Evolutionary conservation across 2,329 filamentous ascomycete genomes (phyloP).

Genomic region (Eutypa lata): DNA sequence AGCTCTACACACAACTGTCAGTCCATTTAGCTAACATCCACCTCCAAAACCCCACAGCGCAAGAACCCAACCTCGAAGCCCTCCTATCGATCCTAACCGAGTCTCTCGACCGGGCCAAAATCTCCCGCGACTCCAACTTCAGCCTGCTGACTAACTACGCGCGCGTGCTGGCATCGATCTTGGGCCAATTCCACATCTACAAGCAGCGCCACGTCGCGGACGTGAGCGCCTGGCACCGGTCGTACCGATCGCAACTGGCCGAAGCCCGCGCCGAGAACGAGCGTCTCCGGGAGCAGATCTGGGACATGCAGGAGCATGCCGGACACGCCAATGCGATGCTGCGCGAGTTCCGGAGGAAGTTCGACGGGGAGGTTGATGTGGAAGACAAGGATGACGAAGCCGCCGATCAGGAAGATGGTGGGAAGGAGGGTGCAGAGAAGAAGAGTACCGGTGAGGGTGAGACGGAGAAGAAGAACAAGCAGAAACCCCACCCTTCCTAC

Average conservation of each 20-base stretch:
- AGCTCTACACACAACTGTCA: too few species aligned
- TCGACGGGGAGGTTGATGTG: conserved; percentile 18
- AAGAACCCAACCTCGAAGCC: conserved; percentile 58
- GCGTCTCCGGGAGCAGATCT: conserved; percentile 61
- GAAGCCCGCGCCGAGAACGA: conserved; percentile 64
- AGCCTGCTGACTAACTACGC: conserved; percentile 57
- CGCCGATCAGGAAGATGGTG: too few species aligned
- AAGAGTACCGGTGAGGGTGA: background rate
- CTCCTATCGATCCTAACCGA: conserved; percentile 60
- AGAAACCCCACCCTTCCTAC: background rate
- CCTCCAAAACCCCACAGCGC: too few species aligned
- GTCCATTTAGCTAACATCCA: too few species aligned
- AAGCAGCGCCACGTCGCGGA: conserved; percentile 61
- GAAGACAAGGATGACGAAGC: conserved; percentile 35
- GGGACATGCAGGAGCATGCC: conserved; percentile 63
- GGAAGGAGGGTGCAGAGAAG: conserved; percentile 43
- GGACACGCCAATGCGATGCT: conserved; percentile 55
- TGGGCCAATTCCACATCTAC: conserved; percentile 64
- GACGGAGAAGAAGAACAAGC: background rate
- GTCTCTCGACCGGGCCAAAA: conserved; percentile 59
- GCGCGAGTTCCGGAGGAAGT: conserved; percentile 52
- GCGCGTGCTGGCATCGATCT: conserved; percentile 52
- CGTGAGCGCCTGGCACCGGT: conserved; percentile 62
- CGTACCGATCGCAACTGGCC: conserved; percentile 62
- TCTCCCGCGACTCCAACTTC: conserved; percentile 59